phyloP scores from a whole-genome alignment of 1,284 basidiomycete genomes.

The Mycena citricolor region DNA sequence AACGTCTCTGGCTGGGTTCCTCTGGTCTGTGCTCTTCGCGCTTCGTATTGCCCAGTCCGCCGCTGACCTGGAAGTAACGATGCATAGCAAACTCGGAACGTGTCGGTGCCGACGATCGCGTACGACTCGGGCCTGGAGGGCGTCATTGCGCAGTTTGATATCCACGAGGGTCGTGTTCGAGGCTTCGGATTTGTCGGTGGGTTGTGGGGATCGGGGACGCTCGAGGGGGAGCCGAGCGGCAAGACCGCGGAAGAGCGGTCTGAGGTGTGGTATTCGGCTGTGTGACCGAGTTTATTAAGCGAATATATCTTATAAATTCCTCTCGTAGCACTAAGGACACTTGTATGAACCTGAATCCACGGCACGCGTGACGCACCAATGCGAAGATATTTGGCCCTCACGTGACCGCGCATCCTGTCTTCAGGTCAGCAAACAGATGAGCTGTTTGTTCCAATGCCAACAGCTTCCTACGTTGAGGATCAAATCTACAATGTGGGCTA shows the following conservation, averaged over 20 bases:
- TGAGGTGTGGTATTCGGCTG: constrained; percentile 5
- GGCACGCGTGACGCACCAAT: too few relatives aligned
- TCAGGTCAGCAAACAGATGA: too few relatives aligned
- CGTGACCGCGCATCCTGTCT: too few relatives aligned
- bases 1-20: background rate
- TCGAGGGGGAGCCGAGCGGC: background rate
- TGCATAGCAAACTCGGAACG: constrained; percentile 15
- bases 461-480: too few relatives aligned
- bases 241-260: constrained; percentile 1
- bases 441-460: too few relatives aligned
- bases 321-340: too few relatives aligned
- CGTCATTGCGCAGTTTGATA: constrained; percentile 10
- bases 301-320: too few relatives aligned
- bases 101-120: constrained; percentile 14
- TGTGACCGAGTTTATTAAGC: constrained; percentile 4
- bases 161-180: background rate
- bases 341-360: too few relatives aligned
- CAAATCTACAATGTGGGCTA: too few relatives aligned
- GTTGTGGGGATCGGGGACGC: constrained; percentile 13
- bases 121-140: constrained; percentile 14
- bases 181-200: constrained; percentile 18
- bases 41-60: too few relatives aligned
- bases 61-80: background rate
- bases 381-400: too few relatives aligned
- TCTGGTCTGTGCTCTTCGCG: background rate